These are phyloP conservation scores for Yarrowia bubula DNA, from an alignment of 805 yeast species.

Conservation along the genomic window DNA sequence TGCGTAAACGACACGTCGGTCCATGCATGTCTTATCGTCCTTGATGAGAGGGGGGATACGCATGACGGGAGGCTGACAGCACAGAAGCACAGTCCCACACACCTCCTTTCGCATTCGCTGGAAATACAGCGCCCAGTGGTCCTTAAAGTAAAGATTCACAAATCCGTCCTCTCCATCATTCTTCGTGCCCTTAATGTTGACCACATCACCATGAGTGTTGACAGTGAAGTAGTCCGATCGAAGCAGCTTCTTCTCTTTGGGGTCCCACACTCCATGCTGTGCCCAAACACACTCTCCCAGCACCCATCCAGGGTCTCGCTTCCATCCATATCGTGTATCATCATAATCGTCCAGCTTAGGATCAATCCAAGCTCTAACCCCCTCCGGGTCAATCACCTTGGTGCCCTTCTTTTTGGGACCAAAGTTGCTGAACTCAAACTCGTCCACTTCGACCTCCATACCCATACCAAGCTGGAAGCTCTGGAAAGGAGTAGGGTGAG, in stretches of 20 bases:
- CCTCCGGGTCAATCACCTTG: slow-evolving; percentile 60
- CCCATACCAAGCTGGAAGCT: slow-evolving; percentile 79
- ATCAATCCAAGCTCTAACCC: slow-evolving; percentile 63
- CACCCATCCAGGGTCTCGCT: slow-evolving; percentile 60
- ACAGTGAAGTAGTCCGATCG: slow-evolving; percentile 51
- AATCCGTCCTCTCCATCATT: slow-evolving; percentile 46
- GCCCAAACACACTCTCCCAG: slow-evolving; percentile 78
- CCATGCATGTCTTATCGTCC: slow-evolving; percentile 50
- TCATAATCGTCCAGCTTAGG: slow-evolving; percentile 44
- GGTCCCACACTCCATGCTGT: slow-evolving; percentile 63
- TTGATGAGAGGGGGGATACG: slow-evolving; percentile 68
- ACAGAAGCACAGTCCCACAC: slow-evolving; percentile 48
- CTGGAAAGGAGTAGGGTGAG: slow-evolving; percentile 80
- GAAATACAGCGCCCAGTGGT: slow-evolving; percentile 53
- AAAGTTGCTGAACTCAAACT: slow-evolving; percentile 64
- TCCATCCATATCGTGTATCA: slow-evolving; percentile 69
- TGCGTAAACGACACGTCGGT: slow-evolving; percentile 62
- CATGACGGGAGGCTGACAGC: slow-evolving; percentile 81
- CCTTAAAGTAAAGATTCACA: slow-evolving; percentile 61
- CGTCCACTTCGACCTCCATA: slow-evolving; percentile 60
- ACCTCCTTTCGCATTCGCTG: slow-evolving; percentile 51
- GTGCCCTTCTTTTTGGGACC: slow-evolving; percentile 73
- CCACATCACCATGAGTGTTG: slow-evolving; percentile 10
- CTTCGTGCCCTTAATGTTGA: slow-evolving; percentile 1
- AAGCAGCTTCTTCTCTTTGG: slow-evolving; percentile 42